phyloP scores from a whole-genome alignment of 139 green algal genomes.

The Nannochloris sp. region DNA sequence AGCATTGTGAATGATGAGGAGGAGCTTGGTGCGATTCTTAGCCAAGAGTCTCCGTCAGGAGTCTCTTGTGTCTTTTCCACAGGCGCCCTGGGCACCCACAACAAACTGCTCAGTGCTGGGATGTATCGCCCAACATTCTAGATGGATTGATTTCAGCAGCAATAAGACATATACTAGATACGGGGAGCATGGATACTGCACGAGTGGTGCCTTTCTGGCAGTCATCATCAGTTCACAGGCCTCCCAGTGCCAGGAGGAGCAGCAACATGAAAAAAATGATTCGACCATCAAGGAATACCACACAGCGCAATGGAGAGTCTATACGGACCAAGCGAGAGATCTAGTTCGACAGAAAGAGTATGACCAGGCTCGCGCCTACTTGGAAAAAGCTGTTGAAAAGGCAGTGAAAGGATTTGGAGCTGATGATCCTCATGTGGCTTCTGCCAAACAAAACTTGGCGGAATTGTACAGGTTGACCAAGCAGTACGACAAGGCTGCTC shows the following conservation, averaged over 20 bases:
- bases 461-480: slow-evolving; percentile 57
- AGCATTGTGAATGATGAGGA: too few relatives aligned
- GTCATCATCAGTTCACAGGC: not conserved
- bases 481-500: slow-evolving; percentile 39
- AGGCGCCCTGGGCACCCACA: too few relatives aligned
- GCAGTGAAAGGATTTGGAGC: slow-evolving; percentile 50
- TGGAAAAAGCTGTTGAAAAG: slow-evolving; percentile 39
- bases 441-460: slow-evolving; percentile 58
- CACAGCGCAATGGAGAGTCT: slow-evolving; percentile 29
- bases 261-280: not conserved
- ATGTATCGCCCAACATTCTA: too few relatives aligned
- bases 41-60: too few relatives aligned
- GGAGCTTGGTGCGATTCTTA: too few relatives aligned
- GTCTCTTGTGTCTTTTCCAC: too few relatives aligned
- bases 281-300: not conserved
- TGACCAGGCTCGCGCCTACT: slow-evolving; percentile 48
- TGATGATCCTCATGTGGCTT: slow-evolving; percentile 56
- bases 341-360: slow-evolving; percentile 28
- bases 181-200: too few relatives aligned
- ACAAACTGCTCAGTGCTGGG: too few relatives aligned
- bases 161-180: too few relatives aligned
- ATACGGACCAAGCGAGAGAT: slow-evolving; percentile 27
- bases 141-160: too few relatives aligned
- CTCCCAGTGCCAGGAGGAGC: not conserved
- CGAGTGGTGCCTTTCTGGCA: not conserved